phyloP scores from a whole-genome alignment of 1,284 basidiomycete genomes.

The Austropuccinia psidii region DNA sequence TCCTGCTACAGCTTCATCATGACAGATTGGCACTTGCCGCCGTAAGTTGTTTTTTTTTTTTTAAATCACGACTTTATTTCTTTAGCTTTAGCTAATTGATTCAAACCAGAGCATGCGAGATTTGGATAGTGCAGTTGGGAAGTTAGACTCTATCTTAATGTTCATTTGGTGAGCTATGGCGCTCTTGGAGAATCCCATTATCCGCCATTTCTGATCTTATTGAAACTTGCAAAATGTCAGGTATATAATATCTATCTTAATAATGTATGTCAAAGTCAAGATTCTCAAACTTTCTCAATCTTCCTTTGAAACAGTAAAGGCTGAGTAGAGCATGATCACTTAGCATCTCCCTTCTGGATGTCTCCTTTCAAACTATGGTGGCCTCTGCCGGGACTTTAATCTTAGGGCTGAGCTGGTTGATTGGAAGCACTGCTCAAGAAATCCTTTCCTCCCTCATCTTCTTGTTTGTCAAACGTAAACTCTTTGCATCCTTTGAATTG shows the following conservation, averaged over 20 bases:
- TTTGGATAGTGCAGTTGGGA: slow-evolving; percentile 76
- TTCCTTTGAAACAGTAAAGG: too few relatives aligned
- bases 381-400: slow-evolving; percentile 67
- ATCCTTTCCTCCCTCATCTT: slow-evolving; percentile 65
- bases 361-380: slow-evolving; percentile 43
- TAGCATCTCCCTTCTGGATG: slow-evolving; percentile 42
- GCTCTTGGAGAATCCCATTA: background rate
- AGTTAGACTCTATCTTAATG: slow-evolving; percentile 48
- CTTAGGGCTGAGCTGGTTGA: slow-evolving; percentile 81
- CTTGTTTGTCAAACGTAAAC: slow-evolving; percentile 61
- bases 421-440: slow-evolving; percentile 58
- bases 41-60: slow-evolving; percentile 17
- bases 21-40: slow-evolving; percentile 76
- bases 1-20: slow-evolving; percentile 64
- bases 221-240: too few relatives aligned
- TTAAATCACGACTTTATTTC: background rate
- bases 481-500: slow-evolving; percentile 20
- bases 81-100: background rate
- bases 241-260: slow-evolving; percentile 42
- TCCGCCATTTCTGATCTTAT: background rate
- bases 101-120: slow-evolving; percentile 64
- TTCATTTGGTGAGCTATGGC: slow-evolving; percentile 40
- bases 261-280: too few relatives aligned
- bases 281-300: too few relatives aligned
- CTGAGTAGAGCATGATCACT: too few relatives aligned